These are phyloP conservation scores for Phtheirospermum japonicum DNA, from an alignment of 257 asterid species.

Conservation along the genomic window DNA sequence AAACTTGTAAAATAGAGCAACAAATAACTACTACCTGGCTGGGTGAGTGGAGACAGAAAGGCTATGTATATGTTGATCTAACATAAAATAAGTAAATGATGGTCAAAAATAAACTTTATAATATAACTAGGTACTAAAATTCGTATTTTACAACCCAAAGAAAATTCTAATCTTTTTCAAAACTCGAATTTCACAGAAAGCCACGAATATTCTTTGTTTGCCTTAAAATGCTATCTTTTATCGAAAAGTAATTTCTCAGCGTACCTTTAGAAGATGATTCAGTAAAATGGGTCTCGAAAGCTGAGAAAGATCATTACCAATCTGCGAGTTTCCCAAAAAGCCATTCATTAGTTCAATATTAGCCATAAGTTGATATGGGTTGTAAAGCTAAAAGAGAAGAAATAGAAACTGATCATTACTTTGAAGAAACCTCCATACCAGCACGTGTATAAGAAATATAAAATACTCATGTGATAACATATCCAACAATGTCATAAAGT, in stretches of 20 bases:
- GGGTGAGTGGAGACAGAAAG: no score
- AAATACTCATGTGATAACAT: slow-evolving; percentile 21
- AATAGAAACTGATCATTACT: no score
- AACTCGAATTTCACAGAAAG: background rate
- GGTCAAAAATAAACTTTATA: no score
- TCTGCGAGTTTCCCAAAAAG: slow-evolving; percentile 41
- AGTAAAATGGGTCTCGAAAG: slow-evolving; percentile 77
- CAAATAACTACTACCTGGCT: no score
- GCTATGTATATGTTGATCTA: no score
- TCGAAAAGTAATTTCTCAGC: slow-evolving; percentile 6
- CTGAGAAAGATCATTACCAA: slow-evolving; percentile 83
- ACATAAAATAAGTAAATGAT: no score
- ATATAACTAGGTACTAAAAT: no score
- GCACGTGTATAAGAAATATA: slow-evolving; percentile 48
- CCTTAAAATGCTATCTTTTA: background rate
- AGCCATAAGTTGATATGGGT: no score
- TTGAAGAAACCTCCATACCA: slow-evolving; percentile 93
- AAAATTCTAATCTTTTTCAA: background rate
- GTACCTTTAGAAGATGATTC: slow-evolving; percentile 72
- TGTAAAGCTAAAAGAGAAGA: no score
- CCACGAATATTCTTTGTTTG: slow-evolving; percentile 1
- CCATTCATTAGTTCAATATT: no score
- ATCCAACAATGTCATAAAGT: slow-evolving; percentile 17
- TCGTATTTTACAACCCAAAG: no score
- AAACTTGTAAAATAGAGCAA: no score